phyloP scores from a whole-genome alignment of 192 early-diverging fungal species.

The Coemansia sp. region DNA sequence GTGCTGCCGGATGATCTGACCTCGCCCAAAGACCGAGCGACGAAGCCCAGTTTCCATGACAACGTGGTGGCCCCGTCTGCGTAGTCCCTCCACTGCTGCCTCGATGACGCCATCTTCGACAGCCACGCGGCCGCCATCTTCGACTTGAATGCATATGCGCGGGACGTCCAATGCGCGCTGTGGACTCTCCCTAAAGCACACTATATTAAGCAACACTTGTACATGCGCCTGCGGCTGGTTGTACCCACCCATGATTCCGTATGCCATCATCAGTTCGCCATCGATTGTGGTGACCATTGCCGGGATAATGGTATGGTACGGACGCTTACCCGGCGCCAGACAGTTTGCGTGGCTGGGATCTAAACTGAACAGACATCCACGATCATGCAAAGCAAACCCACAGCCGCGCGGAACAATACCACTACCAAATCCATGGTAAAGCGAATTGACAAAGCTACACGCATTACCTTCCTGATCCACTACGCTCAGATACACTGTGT shows the following conservation, averaged over 20 bases:
- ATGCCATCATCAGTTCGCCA: slow-evolving; percentile 19
- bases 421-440: slow-evolving; percentile 56
- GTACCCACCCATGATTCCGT: slow-evolving; percentile 69
- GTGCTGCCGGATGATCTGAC: slow-evolving; percentile 64
- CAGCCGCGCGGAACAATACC: slow-evolving; percentile 55
- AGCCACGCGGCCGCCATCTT: slow-evolving; percentile 39
- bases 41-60: slow-evolving; percentile 43
- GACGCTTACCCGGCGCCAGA: slow-evolving; percentile 66
- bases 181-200: slow-evolving; percentile 58
- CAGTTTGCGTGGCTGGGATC: slow-evolving; percentile 63
- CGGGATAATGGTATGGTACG: slow-evolving; percentile 81
- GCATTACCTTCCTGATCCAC: slow-evolving; percentile 77
- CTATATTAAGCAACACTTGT: slow-evolving; percentile 70
- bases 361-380: slow-evolving; percentile 67
- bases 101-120: slow-evolving; percentile 65
- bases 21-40: slow-evolving; percentile 67
- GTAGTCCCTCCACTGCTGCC: slow-evolving; percentile 49
- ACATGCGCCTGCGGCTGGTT: slow-evolving; percentile 86
- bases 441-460: slow-evolving; percentile 74
- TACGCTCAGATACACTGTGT: slow-evolving; percentile 76
- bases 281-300: slow-evolving; percentile 58
- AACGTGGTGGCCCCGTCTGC: slow-evolving; percentile 61
- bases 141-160: slow-evolving; percentile 60
- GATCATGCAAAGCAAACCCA: slow-evolving; percentile 69
- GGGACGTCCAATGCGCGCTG: slow-evolving; percentile 71